Conservation (phyloP, 257 asterid genomes). For the Solanum piurae region DNA sequence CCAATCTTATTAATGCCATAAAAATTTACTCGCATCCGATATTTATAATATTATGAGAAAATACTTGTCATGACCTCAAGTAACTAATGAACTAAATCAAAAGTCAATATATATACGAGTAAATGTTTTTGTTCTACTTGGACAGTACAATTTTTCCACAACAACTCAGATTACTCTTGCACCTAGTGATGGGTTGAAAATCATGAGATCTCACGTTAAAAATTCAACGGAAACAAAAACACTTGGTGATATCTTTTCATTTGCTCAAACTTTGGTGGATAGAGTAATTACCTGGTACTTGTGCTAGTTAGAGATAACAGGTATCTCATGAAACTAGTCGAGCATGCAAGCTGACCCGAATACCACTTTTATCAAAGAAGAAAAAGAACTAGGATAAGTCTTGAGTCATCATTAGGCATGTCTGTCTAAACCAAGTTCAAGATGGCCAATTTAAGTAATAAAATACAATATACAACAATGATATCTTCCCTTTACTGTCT, state of each 20-base stretch:
- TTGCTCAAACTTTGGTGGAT: not conserved
- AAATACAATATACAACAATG: not conserved
- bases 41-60: no score
- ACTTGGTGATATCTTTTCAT: not conserved
- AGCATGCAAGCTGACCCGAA: rapidly evolving
- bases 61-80: not conserved
- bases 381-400: not conserved
- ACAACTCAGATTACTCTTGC: not conserved
- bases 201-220: not conserved
- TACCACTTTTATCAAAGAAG: not conserved
- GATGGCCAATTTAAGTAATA: not conserved
- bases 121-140: not conserved
- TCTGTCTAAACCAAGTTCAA: not conserved
- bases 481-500: not conserved
- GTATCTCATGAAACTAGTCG: not conserved
- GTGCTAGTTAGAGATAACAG: not conserved
- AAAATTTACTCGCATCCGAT: not conserved
- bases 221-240: not conserved
- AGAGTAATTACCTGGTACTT: not conserved
- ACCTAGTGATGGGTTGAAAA: not conserved
- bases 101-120: not conserved
- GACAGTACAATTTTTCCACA: not conserved
- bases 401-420: not conserved
- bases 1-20: not conserved
- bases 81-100: not conserved